Percentiles rank a stretch among this genome's conserved stretches.
Evolutionary conservation across 768 basidiomycete species (phyloP).

Genomic region (Russula sp.): DNA sequence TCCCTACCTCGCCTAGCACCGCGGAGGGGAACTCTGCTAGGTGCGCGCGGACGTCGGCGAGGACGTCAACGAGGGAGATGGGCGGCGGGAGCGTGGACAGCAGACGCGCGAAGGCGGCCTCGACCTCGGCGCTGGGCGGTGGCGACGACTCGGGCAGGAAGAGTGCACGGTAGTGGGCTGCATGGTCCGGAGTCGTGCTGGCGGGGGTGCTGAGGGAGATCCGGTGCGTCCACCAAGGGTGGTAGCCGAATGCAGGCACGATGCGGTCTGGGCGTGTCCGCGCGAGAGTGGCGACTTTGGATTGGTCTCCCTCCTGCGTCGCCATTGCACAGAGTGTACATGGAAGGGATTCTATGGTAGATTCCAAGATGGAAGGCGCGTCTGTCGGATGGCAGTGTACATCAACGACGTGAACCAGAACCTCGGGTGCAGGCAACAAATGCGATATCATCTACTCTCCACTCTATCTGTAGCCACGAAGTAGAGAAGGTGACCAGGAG

Average conservation of each 20-base stretch:
- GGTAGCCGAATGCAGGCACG: constrained; percentile 88
- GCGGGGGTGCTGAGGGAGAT: constrained; percentile 45
- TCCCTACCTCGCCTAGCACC: constrained; percentile 90
- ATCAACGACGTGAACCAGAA: constrained; percentile 71
- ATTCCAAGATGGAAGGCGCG: constrained; percentile 43
- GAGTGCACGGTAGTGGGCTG: constrained; percentile 64
- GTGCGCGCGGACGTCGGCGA: constrained; percentile 53
- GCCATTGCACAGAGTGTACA: constrained; percentile 86
- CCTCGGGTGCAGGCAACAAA: constrained; percentile 30
- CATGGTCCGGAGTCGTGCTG: constrained; percentile 37
- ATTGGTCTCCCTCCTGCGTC: constrained; percentile 59
- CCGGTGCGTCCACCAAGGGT: constrained; percentile 89
- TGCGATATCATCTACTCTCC: background rate
- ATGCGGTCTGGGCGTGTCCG: constrained; percentile 55
- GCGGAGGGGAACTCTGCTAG: constrained; percentile 58
- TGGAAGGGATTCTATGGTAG: constrained; percentile 46
- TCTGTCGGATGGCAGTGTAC: constrained; percentile 91
- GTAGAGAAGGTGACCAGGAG: background rate
- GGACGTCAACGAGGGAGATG: constrained; percentile 48
- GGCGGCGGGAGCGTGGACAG: constrained; percentile 71
- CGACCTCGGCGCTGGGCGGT: constrained; percentile 26
- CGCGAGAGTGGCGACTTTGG: constrained; percentile 62
- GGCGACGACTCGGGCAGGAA: constrained; percentile 43
- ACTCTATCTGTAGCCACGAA: background rate
- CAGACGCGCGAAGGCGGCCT: constrained; percentile 47